Base-by-base conservation (phyloP, 2,329 filamentous ascomycete genomes). In the Mycosphaerella arachidis region DNA sequence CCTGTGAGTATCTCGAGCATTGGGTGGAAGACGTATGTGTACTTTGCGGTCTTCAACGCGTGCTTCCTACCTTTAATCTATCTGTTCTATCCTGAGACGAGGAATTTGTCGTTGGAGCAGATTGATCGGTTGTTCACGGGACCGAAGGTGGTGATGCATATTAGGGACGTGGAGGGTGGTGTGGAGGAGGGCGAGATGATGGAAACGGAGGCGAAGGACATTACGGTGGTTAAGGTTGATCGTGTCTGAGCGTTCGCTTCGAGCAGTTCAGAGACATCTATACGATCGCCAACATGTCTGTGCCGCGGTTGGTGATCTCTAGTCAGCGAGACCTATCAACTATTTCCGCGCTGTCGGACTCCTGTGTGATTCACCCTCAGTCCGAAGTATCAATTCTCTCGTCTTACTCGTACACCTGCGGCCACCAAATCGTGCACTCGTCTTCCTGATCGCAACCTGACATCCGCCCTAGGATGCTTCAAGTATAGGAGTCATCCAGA, bases 11-110 rank as follows among this genome's bases (percentile, higher is more conserved):
- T 78, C 35, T 53, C 60, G 2, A 69, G 65, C 27, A 71, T 75
- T 46, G 67, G 69, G 1, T 76, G 66, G 56, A 60, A 59, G 24
- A 63, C 63, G 6, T 78, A 78, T 61, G 71, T 78, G 46, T 72
- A 77, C 72, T 84, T 83, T 66, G 79, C 77, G 4, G 72, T 77
- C 13, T 75, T 83, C 60, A 83, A 82, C 75, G 79, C 74, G 3
- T 63, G 71, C 45, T 82, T 82, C 73, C 76, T 83, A 51, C 81
- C 82, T n/a, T 76, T 83, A 70, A 48, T 91, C 3, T 89, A 88
- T 43, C 83, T 85, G 1, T 13, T 81, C 0, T 92, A 87, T 55
- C 62, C 65, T 4, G 66, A 68, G 46, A 68, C 66, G 1, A 45
- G 54, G 27, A 78, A 79, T 45, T 70, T 81, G 8, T 74, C 71